Percentiles rank a stretch among this genome's conserved stretches.
Conservation (phyloP, 768 basidiomycete genomes). For the Leucogyrophana mollusca region DNA sequence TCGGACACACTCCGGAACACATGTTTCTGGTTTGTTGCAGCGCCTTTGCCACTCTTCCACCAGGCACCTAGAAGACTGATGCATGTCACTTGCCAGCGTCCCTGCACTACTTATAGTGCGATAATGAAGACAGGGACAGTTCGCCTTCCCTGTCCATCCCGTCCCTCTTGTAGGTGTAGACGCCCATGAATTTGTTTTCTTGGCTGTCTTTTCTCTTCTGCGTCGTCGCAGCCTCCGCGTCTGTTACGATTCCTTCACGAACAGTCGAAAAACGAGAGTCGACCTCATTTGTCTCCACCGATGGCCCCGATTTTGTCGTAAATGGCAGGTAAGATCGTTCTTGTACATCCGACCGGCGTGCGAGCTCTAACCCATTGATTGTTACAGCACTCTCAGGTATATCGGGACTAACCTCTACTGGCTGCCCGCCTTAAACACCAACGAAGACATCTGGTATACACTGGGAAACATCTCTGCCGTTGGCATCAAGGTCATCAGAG, state of each 20-base stretch:
- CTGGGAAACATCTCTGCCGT: conserved; percentile 54
- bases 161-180: conserved; percentile 3
- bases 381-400: conserved; percentile 37
- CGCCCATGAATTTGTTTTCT: conserved; percentile 36
- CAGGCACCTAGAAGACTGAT: conserved; percentile 10
- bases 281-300: conserved; percentile 43
- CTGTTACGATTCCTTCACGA: conserved; percentile 30
- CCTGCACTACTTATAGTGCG: conserved; percentile 17
- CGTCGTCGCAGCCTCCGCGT: conserved; percentile 27
- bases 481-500: conserved; percentile 58
- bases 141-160: not conserved
- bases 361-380: conserved; percentile 25
- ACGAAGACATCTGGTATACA: conserved; percentile 56
- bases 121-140: not conserved
- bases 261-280: conserved; percentile 28
- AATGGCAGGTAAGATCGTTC: conserved; percentile 48
- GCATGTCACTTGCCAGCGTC: not conserved
- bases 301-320: conserved; percentile 46
- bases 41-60: conserved; percentile 2
- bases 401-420: conserved; percentile 68
- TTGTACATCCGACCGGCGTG: not conserved
- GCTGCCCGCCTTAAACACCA: conserved; percentile 52
- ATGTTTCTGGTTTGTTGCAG: conserved; percentile 5
- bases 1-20: conserved; percentile 1
- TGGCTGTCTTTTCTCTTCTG: conserved; percentile 25